A percentile compares a stretch with the other conserved stretches of the same genome.
phyloP scores from a whole-genome alignment of 164 flowering plant species.

The Aristolochia contorta region DNA sequence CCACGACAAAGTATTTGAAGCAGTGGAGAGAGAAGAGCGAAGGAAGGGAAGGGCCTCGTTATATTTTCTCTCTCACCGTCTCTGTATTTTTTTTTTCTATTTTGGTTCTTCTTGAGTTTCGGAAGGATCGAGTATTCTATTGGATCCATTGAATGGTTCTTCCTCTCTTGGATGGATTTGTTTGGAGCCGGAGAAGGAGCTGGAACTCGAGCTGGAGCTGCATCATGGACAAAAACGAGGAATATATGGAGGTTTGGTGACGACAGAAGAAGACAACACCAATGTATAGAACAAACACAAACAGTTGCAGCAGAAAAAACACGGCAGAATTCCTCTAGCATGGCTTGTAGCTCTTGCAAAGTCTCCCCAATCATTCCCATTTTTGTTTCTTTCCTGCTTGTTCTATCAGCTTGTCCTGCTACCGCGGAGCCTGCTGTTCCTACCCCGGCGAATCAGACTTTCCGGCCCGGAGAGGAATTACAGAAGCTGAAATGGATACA shows the following conservation, averaged over 20 bases:
- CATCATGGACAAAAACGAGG: conserved; percentile 24
- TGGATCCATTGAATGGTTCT: conserved; percentile 12
- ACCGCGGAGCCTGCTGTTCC: conserved; percentile 2
- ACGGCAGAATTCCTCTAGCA: conserved; percentile 19
- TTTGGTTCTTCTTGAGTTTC: conserved; percentile 8
- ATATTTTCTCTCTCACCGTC: not conserved
- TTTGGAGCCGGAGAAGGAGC: conserved; percentile 28
- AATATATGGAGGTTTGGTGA: conserved; percentile 17
- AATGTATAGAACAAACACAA: conserved; percentile 32
- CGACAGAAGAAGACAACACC: conserved; percentile 52
- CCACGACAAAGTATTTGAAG: conserved; percentile 26
- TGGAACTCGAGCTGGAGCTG: conserved; percentile 32
- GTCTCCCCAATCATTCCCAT: conserved; percentile 44
- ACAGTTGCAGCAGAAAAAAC: conserved; percentile 22
- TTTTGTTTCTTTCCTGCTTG: conserved; percentile 50
- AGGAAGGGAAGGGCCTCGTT: conserved; percentile 7
- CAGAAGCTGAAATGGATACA: conserved; percentile 49
- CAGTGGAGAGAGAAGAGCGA: conserved; percentile 8
- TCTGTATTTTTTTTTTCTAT: too few relatives aligned
- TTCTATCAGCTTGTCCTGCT: conserved; percentile 28
- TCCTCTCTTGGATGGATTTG: conserved; percentile 27
- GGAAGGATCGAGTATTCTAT: conserved; percentile 25
- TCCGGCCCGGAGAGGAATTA: conserved; percentile 50
- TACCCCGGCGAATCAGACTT: conserved; percentile 25
- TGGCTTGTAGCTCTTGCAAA: conserved; percentile 40